Base-by-base conservation (phyloP, 1,139 yeast species). In the Maudiozyma humilis region DNA sequence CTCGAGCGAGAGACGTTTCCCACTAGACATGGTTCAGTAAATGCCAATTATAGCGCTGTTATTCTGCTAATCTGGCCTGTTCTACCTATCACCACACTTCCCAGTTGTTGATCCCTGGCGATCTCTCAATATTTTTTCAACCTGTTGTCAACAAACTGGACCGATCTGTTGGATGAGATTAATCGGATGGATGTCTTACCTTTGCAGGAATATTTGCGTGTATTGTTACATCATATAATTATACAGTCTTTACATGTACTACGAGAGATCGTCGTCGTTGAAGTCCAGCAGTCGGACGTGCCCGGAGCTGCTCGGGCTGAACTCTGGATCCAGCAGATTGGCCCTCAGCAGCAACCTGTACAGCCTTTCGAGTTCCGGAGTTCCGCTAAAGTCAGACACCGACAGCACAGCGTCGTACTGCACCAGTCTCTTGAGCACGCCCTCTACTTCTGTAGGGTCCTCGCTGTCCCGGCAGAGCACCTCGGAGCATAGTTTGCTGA, bases 1-100 rank as follows among this genome's bases (percentile, higher is more conserved):
- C 57, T 86, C 89, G 54, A 85, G 67, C 0, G 93, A 75, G 37
- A 82, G 66, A 52, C 85, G 69, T 44, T 56, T 60, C 5, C 3
- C 13, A 35, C 41, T 27, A 3, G 47, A 39, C 44, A 44, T 41
- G 3, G 15, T 10, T 12, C 5, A 3, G 17, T 32, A 6, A 12
- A 12, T 15, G 7, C n/a, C 17, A 31, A 7, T 15, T 31, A 31
- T 31, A 7, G 10, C 14, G 10, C 12, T 31, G 8, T 3, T 7
- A 31, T 31, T 12, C 6, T n/a, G n/a, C n/a, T n/a, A n/a, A n/a
- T n/a, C n/a, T n/a, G n/a, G n/a, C n/a, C n/a, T n/a, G n/a, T n/a
- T n/a, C n/a, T n/a, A n/a, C n/a, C n/a, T n/a, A n/a, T n/a, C n/a
- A n/a, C n/a, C n/a, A n/a, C n/a, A n/a, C n/a, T n/a, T n/a, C n/a